A percentile compares a stretch with the other conserved stretches of the same genome.
These are phyloP conservation scores for Thamnidium elegans DNA, from an alignment of 192 early-diverging fungal genomes.

Conservation along the genomic window DNA sequence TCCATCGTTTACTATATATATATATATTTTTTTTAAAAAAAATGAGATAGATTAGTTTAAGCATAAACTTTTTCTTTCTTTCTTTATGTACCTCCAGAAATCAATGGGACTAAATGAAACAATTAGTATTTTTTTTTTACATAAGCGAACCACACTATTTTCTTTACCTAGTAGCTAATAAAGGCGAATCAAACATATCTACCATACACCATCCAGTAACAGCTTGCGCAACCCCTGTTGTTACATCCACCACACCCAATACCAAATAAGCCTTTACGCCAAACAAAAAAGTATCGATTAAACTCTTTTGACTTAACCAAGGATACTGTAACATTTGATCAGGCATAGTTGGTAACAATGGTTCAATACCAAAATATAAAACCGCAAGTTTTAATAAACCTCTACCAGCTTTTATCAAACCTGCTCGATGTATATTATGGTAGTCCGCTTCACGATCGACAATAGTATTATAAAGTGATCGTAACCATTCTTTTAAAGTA, in stretches of 20 bases:
- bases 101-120: slow-evolving; percentile 8
- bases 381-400: slow-evolving; percentile 2
- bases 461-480: background rate
- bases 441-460: background rate
- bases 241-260: background rate
- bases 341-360: background rate
- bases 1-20: slow-evolving; percentile 11
- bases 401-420: background rate
- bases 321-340: slow-evolving; percentile 1
- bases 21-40: background rate
- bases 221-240: background rate
- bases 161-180: slow-evolving; percentile 8
- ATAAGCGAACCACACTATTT: too few relatives aligned
- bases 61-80: too few relatives aligned
- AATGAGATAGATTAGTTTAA: too few relatives aligned
- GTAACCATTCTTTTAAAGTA: background rate
- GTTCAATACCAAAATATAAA: background rate
- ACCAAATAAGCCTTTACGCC: slow-evolving; percentile 11
- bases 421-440: background rate
- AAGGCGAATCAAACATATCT: slow-evolving; percentile 15
- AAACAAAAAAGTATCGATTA: slow-evolving; percentile 6
- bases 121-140: too few relatives aligned
- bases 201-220: slow-evolving; percentile 9
- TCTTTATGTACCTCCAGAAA: slow-evolving; percentile 8
- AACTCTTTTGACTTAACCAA: background rate